Evolutionary conservation across 352 stramenopile genomes (phyloP).

Genomic region (Phytophthora megakarya): DNA sequence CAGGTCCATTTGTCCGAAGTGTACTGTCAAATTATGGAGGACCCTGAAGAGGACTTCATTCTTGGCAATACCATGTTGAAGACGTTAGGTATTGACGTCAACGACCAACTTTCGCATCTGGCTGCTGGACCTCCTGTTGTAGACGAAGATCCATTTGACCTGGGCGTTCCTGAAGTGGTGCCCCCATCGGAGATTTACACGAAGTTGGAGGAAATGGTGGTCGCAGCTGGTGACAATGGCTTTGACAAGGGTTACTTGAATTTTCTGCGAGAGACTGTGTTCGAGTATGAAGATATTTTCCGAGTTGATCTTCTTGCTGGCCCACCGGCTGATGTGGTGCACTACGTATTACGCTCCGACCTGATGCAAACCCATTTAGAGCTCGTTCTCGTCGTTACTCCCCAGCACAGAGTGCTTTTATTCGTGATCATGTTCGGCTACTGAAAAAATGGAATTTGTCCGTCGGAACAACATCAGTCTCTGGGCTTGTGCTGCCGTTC

Average conservation of each 20-base stretch:
- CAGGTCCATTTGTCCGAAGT: conserved; percentile 6
- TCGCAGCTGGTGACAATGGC: neutral
- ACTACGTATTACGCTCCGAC: neutral
- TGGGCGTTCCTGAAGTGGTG: neutral
- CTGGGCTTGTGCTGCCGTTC: conserved; percentile 13
- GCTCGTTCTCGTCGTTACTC: neutral
- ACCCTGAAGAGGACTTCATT: conserved; percentile 9
- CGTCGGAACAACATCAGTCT: conserved; percentile 6
- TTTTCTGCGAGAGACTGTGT: neutral
- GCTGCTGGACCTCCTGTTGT: neutral
- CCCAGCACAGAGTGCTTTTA: neutral
- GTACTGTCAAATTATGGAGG: conserved; percentile 8
- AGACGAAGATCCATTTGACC: conserved; percentile 11
- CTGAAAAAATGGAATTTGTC: conserved; percentile 6
- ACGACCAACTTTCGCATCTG: conserved; percentile 9
- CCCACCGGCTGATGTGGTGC: conserved; percentile 7
- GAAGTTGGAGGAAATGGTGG: neutral
- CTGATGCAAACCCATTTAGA: neutral
- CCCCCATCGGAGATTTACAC: neutral
- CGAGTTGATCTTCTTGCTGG: neutral
- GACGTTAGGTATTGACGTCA: conserved; percentile 8
- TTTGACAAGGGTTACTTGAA: neutral
- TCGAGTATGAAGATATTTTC: conserved; percentile 13
- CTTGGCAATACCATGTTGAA: conserved; percentile 5
- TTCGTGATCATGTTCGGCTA: neutral